Evolutionary conservation across 1,284 basidiomycete species (phyloP), one percentile per base, ranked within the genome.

Genomic region (Ganoderma sp.): DNA sequence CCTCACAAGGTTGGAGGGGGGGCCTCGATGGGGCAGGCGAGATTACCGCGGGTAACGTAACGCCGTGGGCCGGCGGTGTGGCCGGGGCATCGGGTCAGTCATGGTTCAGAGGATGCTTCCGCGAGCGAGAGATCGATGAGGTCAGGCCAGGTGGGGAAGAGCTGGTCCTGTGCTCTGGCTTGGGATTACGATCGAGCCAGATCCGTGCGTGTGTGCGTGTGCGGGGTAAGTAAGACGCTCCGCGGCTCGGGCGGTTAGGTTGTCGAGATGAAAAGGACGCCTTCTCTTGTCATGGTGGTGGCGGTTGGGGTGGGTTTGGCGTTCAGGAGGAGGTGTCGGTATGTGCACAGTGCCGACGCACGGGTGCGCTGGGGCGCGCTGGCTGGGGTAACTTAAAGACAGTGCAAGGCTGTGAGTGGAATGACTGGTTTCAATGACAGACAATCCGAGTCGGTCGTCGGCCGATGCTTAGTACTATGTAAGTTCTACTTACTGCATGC

Each of bases 11-110:
- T 37, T 66, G 39, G 52, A 45, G 48, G 45, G 22, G 12, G 12
- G 41, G 6, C 22, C 50, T 57, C 32, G 34, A 37, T 45, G 42
- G 41, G 22, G 28, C 43, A 48, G 65, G 43, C 48, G 34, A 52
- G 54, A 52, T 32, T 63, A 52, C 59, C 60, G 61, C 56, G 58
- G 10, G 37, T 60, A 60, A 60, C 58, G 58, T 59, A 41, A 41
- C n/a, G 58, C 22, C 22, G 41, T 60, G 14, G 10, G 41, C 37
- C 39, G 39, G 37, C n/a, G n/a, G 41, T 25, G 58, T 39, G 39
- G 39, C 19, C 28, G 22, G 22, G 14, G 10, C 48, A 50, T 52
- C 22, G 48, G 22, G 48, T 52, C 48, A 52, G 22, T 52, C 34
- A 56, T 32, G 32, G 19, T 59, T 58, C 19, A 34, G 22, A 60